Conservation (phyloP, 306 rosid species). For the Quercus rubra region DNA sequence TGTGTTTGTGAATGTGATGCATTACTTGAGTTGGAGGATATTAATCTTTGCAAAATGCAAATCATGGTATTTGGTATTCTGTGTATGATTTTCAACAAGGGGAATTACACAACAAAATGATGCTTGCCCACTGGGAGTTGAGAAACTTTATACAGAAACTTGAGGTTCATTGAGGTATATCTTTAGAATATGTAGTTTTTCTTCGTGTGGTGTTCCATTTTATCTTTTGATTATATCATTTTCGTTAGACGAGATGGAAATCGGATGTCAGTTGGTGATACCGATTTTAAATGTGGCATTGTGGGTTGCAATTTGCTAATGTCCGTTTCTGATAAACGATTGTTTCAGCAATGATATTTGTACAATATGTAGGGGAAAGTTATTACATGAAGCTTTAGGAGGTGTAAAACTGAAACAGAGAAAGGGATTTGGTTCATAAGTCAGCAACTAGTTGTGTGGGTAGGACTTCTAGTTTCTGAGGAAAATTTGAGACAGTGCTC, state of each 20-base stretch:
- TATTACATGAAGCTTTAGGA: not conserved
- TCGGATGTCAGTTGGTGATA: not conserved
- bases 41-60: too few species aligned
- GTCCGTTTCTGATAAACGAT: not conserved
- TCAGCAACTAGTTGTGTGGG: not conserved
- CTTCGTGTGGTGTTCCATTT: not conserved
- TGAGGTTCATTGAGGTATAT: not conserved
- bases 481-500: not conserved
- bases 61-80: not conserved
- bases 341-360: not conserved
- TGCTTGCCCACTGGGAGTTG: not conserved
- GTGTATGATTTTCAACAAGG: not conserved
- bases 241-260: not conserved
- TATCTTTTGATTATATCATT: not conserved
- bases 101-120: not conserved
- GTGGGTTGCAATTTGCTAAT: not conserved
- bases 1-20: not conserved
- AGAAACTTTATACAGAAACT: not conserved
- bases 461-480: not conserved
- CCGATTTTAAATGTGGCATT: not conserved
- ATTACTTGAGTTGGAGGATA: not conserved
- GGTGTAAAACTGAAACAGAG: not conserved
- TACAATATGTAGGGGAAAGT: not conserved
- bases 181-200: not conserved
- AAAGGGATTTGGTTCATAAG: not conserved